Evolutionary conservation across 2,329 filamentous ascomycete genomes (phyloP), one percentile per base, ranked within the genome.

Genomic region (Fusarium penzigii): DNA sequence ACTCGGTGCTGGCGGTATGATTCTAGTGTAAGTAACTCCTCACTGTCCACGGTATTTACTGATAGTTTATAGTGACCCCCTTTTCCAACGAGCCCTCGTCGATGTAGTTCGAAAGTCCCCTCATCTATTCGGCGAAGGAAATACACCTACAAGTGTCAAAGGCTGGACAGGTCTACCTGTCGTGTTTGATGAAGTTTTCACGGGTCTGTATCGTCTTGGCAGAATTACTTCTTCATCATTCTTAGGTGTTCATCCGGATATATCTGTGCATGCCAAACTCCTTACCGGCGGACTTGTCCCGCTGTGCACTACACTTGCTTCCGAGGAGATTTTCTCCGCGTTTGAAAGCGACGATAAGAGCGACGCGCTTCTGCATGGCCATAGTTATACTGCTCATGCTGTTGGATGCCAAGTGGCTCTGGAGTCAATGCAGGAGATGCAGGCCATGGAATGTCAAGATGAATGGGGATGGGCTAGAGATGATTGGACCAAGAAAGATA

Each of bases 131-230:
- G 70, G 72, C 38, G 51, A 64, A 3, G 46, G 39, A 1, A 2
- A 17, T 14, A 9, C 53, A 38, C 51, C 62, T n/a, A 16, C 25
- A 10, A 59, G 64, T 34, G 46, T 61, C 32, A 64, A 61, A 9
- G 58, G 74, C 29, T 95, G 90, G 90, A 77, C 78, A 2, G 89
- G 90, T 2, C 79, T 95, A 5, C 90, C 91, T 0, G 75, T 95
- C 39, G 78, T 95, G 60, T 90, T 91, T 58, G 90, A 96, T 66
- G 91, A 95, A 67, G 90, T 95, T 36, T 95, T 96, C 71, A 93
- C 90, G 0, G 90, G 90, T 2, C 76, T 95, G 5, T 92, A 92
- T 68, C 88, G 91, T 12, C 83, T 96, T 1, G 90, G 91, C 2
- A 82, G 85, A 39, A 84, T 87, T 65, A 85, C 82, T 1, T 79